Evolutionary conservation across 2,329 filamentous ascomycete genomes (phyloP), one percentile per base, ranked within the genome.

Genomic region (Phaeosphaeriaceae sp.): DNA sequence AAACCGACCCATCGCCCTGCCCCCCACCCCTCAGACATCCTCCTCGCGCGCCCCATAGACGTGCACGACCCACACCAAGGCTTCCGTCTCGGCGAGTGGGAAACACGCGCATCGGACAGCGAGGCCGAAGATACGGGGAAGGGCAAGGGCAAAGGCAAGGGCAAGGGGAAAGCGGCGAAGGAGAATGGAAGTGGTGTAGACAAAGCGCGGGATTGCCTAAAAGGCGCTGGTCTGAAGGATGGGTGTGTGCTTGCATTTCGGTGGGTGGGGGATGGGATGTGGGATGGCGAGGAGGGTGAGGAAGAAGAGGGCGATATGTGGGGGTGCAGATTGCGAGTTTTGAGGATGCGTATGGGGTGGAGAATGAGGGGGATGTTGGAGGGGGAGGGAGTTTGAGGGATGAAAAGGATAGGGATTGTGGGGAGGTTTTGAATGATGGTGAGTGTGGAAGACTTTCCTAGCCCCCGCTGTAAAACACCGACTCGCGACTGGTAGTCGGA

Each of bases 41-140:
- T 71, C 18, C 60, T 81, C 29, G 79, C 73, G 6, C 67, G 68
- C 30, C 72, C 76, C 1, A 50, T 67, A 23, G 75, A 80, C 56
- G 54, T 67, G 30, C 70, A 74, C 49, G 72, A 79, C 21, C 58
- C 75, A 1, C 56, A 51, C 13, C 56, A 68, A 28, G 78, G 78
- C 32, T 80, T 77, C 61, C 54, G 63, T 20, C 51, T 69, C 1
- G 70, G 64, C 4, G 68, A 71, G 20, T 73, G 70, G 70, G 64
- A 74, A 30, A 55, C 59, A 13, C 43, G 23, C 26, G n/a, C 3
- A 42, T 40, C 0, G 64, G 55, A 8, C 11, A 26, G 23, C 23
- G 67, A 65, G 13, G 60, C 65, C 4, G 67, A 67, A 2, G 68
- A 65, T 0, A 68, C 68, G 6, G 54, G 42, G 16, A 4, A 26